phyloP scores from a whole-genome alignment of 805 yeast species.

The Candida argentea region DNA sequence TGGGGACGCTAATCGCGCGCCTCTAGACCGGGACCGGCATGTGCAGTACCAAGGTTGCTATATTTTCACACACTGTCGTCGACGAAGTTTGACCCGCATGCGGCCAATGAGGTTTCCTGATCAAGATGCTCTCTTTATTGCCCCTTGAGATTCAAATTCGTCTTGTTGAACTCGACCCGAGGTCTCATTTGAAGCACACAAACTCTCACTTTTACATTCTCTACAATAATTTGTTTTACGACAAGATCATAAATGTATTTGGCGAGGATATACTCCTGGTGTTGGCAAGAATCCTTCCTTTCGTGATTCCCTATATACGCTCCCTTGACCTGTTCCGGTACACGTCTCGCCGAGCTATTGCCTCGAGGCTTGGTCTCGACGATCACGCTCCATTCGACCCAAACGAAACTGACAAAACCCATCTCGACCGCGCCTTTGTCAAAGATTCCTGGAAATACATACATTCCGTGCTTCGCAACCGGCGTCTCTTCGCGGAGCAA shows the following conservation, averaged over 20 bases:
- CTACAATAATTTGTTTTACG: constrained; percentile 39
- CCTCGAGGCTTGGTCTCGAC: constrained; percentile 17
- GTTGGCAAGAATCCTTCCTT: constrained; percentile 24
- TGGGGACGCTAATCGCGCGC: too few relatives aligned
- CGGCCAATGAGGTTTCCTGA: neutral
- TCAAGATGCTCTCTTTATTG: constrained; percentile 10
- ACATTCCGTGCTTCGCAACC: constrained; percentile 39
- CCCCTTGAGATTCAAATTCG: constrained; percentile 36
- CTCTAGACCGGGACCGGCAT: too few relatives aligned
- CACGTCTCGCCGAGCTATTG: constrained; percentile 16
- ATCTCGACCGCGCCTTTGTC: constrained; percentile 23
- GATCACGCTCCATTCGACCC: constrained; percentile 5
- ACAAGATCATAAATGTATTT: constrained; percentile 24
- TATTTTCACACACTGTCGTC: too few relatives aligned
- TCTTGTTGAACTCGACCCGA: constrained; percentile 22
- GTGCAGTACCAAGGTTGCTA: too few relatives aligned
- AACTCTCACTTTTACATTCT: constrained; percentile 37
- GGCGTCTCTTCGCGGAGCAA: constrained; percentile 42
- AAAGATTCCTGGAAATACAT: constrained; percentile 49
- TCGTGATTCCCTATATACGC: constrained; percentile 27
- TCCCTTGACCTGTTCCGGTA: constrained; percentile 28
- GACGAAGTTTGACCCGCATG: neutral
- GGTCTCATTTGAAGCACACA: constrained; percentile 21
- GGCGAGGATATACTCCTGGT: constrained; percentile 26
- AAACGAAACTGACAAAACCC: constrained; percentile 9